Evolutionary conservation across 495 filamentous ascomycete genomes (phyloP).

Genomic region (Xylaria acuta): DNA sequence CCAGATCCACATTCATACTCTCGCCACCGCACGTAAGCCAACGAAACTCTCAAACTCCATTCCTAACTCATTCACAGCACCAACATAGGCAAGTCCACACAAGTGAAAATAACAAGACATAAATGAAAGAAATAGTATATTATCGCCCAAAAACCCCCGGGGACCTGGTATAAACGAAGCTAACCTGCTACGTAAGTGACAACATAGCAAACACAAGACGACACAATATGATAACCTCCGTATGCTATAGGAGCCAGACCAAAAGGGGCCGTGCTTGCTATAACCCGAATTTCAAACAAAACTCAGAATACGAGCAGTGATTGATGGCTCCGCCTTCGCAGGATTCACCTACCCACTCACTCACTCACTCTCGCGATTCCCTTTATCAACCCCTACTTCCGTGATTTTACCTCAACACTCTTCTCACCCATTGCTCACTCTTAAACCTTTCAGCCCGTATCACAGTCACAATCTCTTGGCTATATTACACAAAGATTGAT

Average conservation of each 20-base stretch:
- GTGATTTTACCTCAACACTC: neutral
- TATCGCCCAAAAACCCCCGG: neutral
- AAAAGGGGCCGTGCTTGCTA: neutral
- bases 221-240: neutral
- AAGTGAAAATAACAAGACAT: neutral
- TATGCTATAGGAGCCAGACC: slow-evolving; percentile 5
- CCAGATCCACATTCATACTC: neutral
- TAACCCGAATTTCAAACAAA: slow-evolving; percentile 16
- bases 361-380: neutral
- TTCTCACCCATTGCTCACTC: neutral
- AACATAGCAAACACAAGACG: too few species aligned
- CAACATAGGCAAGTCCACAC: neutral
- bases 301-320: neutral
- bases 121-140: neutral
- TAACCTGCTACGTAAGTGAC: neutral
- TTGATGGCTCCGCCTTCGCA: neutral
- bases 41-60: neutral
- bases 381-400: neutral
- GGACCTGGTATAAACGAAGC: slow-evolving; percentile 2
- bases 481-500: neutral
- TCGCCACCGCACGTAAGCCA: neutral
- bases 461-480: neutral
- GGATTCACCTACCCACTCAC: neutral
- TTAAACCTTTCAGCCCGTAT: neutral
- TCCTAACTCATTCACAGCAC: neutral